phyloP scores from a whole-genome alignment of 139 green algal genomes.

The Dunaliella primolecta region DNA sequence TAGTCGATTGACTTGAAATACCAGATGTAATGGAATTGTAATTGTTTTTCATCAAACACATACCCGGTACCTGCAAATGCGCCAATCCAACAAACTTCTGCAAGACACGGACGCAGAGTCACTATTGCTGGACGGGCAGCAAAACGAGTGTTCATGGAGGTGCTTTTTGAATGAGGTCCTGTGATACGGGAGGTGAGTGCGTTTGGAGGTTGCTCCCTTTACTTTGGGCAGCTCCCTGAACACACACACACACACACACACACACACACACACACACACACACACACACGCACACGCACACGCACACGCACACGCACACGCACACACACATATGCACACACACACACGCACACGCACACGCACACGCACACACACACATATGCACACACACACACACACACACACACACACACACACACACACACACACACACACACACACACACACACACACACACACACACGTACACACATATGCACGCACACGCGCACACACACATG shows the following conservation, averaged over 20 bases:
- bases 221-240: neutral
- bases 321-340: neutral
- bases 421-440: neutral
- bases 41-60: too few species aligned
- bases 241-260: neutral
- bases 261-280: neutral
- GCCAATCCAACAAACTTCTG: too few species aligned
- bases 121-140: too few species aligned
- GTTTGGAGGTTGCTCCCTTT: neutral
- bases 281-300: neutral
- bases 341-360: neutral
- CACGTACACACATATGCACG: neutral
- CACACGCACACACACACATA: neutral
- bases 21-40: too few species aligned
- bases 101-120: too few species aligned
- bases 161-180: constrained; percentile 6
- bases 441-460: neutral
- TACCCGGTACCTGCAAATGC: too few species aligned
- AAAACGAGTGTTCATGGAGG: neutral
- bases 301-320: neutral
- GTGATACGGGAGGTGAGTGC: constrained; percentile 8
- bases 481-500: neutral
- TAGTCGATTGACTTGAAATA: neutral
- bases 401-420: neutral
- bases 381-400: neutral